Evolutionary conservation across 2,329 filamentous ascomycete species (phyloP).

Genomic region (Aspergillus bombycis): DNA sequence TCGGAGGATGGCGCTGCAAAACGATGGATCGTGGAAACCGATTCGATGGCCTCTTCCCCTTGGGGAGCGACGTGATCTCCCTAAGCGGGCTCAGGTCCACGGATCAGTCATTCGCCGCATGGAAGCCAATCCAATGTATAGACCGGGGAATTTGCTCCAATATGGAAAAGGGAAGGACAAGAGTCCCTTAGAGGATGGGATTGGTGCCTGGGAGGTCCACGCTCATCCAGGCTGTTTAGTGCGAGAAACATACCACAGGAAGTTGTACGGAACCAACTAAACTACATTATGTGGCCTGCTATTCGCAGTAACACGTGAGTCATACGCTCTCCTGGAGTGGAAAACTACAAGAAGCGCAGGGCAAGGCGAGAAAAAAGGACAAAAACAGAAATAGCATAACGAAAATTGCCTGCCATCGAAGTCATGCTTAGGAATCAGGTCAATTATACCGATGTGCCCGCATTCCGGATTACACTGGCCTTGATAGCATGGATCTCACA

Average conservation of each 20-base stretch:
- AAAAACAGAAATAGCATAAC: too few relatives aligned
- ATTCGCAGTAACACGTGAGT: too few relatives aligned
- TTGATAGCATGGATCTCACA: too few relatives aligned
- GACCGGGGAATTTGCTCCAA: conserved; percentile 72
- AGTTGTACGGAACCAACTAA: too few relatives aligned
- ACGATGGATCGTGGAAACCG: conserved; percentile 61
- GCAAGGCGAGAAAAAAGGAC: too few relatives aligned
- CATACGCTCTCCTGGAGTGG: too few relatives aligned
- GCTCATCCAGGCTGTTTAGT: conserved; percentile 63
- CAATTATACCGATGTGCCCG: too few relatives aligned
- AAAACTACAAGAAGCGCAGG: too few relatives aligned
- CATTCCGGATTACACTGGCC: too few relatives aligned
- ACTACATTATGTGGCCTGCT: too few relatives aligned
- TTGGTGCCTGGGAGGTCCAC: conserved; percentile 68
- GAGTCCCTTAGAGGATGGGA: conserved; percentile 62
- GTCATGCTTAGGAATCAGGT: too few relatives aligned
- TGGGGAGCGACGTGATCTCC: conserved; percentile 73
- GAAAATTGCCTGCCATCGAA: too few relatives aligned
- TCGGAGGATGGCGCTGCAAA: conserved; percentile 70
- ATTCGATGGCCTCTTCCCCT: conserved; percentile 74
- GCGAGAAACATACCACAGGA: conserved; percentile 57
- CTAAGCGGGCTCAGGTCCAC: conserved; percentile 67
- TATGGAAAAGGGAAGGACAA: conserved; percentile 65
- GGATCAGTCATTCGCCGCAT: conserved; percentile 72
- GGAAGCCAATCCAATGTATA: conserved; percentile 61